These are phyloP conservation scores for Trametes versicolor DNA, from an alignment of 1,284 basidiomycete species.

Conservation along the genomic window DNA sequence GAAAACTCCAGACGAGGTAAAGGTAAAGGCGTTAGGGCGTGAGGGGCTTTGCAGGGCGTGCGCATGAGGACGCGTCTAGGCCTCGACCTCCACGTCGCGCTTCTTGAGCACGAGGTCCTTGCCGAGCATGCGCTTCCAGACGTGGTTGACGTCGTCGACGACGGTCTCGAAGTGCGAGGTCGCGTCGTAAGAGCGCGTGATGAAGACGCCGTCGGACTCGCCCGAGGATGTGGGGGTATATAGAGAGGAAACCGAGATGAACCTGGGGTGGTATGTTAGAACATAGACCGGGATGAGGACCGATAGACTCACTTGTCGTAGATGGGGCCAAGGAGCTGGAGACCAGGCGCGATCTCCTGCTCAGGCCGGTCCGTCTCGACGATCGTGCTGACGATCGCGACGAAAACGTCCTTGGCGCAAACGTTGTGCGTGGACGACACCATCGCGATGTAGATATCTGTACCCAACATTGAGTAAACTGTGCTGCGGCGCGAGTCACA, in stretches of 20 bases:
- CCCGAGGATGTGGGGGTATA: slow-evolving; percentile 92
- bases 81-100: slow-evolving; percentile 75
- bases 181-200: slow-evolving; percentile 98
- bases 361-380: slow-evolving; percentile 97
- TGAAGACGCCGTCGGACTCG: slow-evolving; percentile 88
- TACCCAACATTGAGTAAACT: slow-evolving; percentile 16
- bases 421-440: slow-evolving; percentile 98
- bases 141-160: slow-evolving; percentile 93
- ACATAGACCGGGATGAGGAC: not conserved
- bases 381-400: slow-evolving; percentile 98
- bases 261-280: slow-evolving; percentile 59
- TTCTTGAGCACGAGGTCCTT: slow-evolving; percentile 85
- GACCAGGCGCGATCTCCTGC: slow-evolving; percentile 90
- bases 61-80: slow-evolving; percentile 47
- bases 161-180: slow-evolving; percentile 99
- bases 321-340: slow-evolving; percentile 93
- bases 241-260: slow-evolving; percentile 88
- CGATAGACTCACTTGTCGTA: slow-evolving; percentile 84
- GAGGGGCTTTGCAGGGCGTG: slow-evolving; percentile 22
- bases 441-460: slow-evolving; percentile 99
- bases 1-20: slow-evolving; percentile 28
- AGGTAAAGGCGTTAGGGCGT: slow-evolving; percentile 4
- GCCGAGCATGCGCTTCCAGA: slow-evolving; percentile 89
- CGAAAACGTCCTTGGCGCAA: slow-evolving; percentile 93
- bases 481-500: not conserved